Conservation (phyloP, 306 rosid species). For the Adenanthera pavonina region DNA sequence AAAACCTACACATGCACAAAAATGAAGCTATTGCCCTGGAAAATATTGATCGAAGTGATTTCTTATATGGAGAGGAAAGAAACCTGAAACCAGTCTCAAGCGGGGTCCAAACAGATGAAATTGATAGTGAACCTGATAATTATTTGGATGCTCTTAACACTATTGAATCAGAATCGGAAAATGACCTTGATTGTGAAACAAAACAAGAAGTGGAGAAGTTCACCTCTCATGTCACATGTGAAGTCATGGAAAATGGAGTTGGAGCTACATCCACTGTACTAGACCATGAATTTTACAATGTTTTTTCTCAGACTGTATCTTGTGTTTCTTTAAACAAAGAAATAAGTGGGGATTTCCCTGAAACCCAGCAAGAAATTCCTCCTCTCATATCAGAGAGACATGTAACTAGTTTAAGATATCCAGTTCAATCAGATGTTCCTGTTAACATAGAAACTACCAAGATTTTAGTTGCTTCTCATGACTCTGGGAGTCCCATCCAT, state of each 20-base stretch:
- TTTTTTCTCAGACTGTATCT: conserved; percentile 47
- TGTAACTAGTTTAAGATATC: not conserved
- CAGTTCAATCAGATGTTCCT: conserved; percentile 7
- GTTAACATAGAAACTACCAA: conserved; percentile 12
- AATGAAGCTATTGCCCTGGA: conserved; percentile 43
- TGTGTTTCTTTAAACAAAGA: conserved; percentile 49
- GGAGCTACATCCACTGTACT: conserved; percentile 44
- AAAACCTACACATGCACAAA: conserved; percentile 40
- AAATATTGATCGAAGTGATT: conserved; percentile 51
- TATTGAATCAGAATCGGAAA: conserved; percentile 86
- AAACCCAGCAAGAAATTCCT: conserved; percentile 5
- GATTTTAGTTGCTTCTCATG: conserved; percentile 34
- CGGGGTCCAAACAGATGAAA: conserved; percentile 58
- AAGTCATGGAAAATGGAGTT: conserved; percentile 52
- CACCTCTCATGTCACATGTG: conserved; percentile 37
- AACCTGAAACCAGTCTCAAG: conserved; percentile 43
- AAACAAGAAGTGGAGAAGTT: conserved; percentile 65
- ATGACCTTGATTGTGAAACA: conserved; percentile 69
- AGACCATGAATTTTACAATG: conserved; percentile 47
- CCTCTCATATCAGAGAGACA: conserved; percentile 5
- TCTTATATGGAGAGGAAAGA: conserved; percentile 50
- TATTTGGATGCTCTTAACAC: conserved; percentile 92
- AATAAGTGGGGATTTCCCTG: conserved; percentile 27
- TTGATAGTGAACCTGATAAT: conserved; percentile 77
- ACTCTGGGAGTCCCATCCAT: conserved; percentile 35